Conservation (phyloP, 202 grass and related monocot genomes). For the Thinopyrum obtusiflorum region DNA sequence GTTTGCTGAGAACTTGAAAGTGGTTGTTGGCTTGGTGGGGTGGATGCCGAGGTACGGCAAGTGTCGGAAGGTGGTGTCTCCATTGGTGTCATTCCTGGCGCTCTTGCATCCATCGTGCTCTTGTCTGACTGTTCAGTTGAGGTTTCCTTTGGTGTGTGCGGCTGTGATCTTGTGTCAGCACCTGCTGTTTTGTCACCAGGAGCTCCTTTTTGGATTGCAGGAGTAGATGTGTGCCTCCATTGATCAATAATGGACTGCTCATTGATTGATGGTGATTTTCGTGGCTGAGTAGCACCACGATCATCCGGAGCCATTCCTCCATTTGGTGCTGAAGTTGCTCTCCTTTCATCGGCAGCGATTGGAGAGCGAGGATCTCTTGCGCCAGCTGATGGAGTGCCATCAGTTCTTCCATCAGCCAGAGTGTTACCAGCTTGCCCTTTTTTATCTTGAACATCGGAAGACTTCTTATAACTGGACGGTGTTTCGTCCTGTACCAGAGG, state of each 20-base stretch:
- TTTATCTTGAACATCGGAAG: slow-evolving; percentile 26
- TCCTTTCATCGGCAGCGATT: slow-evolving; percentile 17
- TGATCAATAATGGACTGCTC: slow-evolving; percentile 4
- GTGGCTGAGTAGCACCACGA: background rate
- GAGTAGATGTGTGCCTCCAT: background rate
- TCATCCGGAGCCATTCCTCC: background rate
- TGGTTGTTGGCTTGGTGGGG: slow-evolving; percentile 9
- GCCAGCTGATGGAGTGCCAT: background rate
- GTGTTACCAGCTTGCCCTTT: background rate
- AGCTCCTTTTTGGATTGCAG: slow-evolving; percentile 1
- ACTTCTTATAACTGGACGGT: background rate
- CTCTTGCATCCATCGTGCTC: background rate
- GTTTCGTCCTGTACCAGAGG: background rate
- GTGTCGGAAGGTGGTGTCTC: background rate
- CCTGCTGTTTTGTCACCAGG: background rate
- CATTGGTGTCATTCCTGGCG: background rate
- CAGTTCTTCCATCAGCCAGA: background rate
- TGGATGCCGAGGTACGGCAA: background rate
- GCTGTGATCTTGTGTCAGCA: background rate
- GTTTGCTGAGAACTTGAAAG: too few relatives aligned
- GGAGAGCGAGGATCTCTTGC: slow-evolving; percentile 12
- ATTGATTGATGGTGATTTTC: background rate
- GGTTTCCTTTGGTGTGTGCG: background rate
- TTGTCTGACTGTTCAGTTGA: background rate
- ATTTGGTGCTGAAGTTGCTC: background rate